Evolutionary conservation across 345 rosid genomes (phyloP), one percentile per base, ranked within the genome.

Genomic region (Salix koriyanagi): DNA sequence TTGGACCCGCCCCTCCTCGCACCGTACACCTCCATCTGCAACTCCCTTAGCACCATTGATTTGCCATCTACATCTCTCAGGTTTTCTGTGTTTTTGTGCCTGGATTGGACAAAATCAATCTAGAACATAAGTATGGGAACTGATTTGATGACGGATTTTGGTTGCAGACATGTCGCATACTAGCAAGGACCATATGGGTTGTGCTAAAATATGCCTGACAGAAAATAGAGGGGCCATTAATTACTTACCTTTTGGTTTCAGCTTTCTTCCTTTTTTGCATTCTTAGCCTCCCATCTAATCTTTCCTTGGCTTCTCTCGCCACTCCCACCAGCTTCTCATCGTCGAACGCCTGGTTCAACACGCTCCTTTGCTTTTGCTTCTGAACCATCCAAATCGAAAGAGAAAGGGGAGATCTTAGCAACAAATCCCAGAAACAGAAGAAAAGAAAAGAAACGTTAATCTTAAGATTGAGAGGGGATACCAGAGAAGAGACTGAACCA

Each of bases 261-360:
- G 88, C 64, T 44, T 46, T 78, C 70, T 48, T 87, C 46, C 44
- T 86, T 37, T 85, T 71, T 23, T 83, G 88, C 66, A 79, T 76
- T 83, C 88, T 85, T 14, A 96, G 84, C 84, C 87, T 84, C 83
- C 79, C 88, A 74, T 93, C 89, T 5, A 96, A 73, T 76, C 98
- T 90, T 76, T 92, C 88, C 82, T 89, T 96, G 15, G 99, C 99
- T 79, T 91, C 91, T 85, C 94, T 85, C 1, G 91, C 97, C 32
- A 62, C 81, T 75, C 79, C 90, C 64, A 86, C 92, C 6, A 93
- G 94, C 77, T 86, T 89, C 83, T 85, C 88, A 58, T 87, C 91
- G 44, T 82, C 82, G 11, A 28, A 30, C 62, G 77, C 82, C 61
- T 84, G 84, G 62, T 60, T 77, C 25, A 69, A 60, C 48, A 81